Conservation (phyloP, 1,139 yeast genomes). For the Nakaseomyces uthaithaninus region DNA sequence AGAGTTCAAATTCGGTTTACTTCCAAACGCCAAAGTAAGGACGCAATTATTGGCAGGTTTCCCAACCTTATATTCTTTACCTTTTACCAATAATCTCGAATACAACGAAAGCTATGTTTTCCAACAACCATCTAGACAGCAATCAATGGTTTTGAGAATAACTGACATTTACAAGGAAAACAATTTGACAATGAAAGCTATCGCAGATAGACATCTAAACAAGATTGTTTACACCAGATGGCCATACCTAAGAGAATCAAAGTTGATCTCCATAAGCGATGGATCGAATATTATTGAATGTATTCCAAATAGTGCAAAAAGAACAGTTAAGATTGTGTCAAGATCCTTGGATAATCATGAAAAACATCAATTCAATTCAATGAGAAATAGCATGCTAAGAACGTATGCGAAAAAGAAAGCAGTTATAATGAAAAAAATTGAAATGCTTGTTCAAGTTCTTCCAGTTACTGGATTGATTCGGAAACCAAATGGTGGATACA, state of each 20-base stretch:
- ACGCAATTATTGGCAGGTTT: constrained; percentile 74
- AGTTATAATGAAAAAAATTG: constrained; percentile 45
- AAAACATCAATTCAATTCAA: constrained; percentile 36
- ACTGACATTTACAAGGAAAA: constrained; percentile 46
- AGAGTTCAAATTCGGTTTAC: constrained; percentile 49
- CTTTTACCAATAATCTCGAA: constrained; percentile 47
- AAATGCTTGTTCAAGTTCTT: constrained; percentile 57
- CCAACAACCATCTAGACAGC: constrained; percentile 77
- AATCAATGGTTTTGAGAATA: constrained; percentile 64
- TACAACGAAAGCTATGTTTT: constrained; percentile 67
- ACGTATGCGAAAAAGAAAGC: constrained; percentile 47
- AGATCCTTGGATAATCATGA: constrained; percentile 41
- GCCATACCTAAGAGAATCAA: constrained; percentile 85
- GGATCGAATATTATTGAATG: constrained; percentile 42
- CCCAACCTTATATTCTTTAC: constrained; percentile 70
- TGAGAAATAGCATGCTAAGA: constrained; percentile 33
- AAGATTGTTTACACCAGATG: constrained; percentile 67
- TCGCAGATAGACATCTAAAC: constrained; percentile 54
- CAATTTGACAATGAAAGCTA: constrained; percentile 36
- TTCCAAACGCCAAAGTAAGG: constrained; percentile 65
- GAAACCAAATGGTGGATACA: constrained; percentile 63
- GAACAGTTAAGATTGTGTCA: constrained; percentile 32
- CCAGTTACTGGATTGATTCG: constrained; percentile 77
- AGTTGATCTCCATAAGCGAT: constrained; percentile 58
- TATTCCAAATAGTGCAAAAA: constrained; percentile 32